Percentiles rank a stretch among this genome's conserved stretches.
These are phyloP conservation scores for Domatiomyces globalis DNA, from an alignment of 2,329 filamentous ascomycete species.

Conservation along the genomic window DNA sequence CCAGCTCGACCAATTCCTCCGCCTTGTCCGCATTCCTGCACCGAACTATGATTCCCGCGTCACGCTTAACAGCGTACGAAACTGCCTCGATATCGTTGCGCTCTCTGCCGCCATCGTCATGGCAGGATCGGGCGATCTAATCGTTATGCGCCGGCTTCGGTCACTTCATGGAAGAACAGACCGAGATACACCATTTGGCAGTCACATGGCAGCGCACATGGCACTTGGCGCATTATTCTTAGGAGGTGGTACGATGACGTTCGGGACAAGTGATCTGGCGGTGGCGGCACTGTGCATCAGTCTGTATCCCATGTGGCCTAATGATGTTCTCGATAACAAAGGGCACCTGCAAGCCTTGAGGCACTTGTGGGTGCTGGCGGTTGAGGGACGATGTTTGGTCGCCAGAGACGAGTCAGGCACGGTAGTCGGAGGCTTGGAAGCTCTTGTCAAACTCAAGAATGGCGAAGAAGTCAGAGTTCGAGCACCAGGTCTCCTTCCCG, in stretches of 20 bases:
- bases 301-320: constrained; percentile 89
- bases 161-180: constrained; percentile 79
- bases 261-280: constrained; percentile 75
- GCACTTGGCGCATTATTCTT: constrained; percentile 84
- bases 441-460: constrained; percentile 43
- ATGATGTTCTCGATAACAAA: constrained; percentile 79
- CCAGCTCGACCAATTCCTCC: constrained; percentile 76
- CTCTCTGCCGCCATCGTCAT: constrained; percentile 77
- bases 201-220: constrained; percentile 82
- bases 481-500: constrained; percentile 44
- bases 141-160: constrained; percentile 70
- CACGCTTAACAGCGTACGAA: constrained; percentile 66
- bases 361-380: constrained; percentile 91
- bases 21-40: constrained; percentile 52
- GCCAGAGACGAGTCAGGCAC: constrained; percentile 77
- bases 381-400: constrained; percentile 77
- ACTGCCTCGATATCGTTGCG: constrained; percentile 80
- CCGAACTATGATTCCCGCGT: constrained; percentile 69
- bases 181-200: constrained; percentile 74
- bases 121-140: constrained; percentile 85
- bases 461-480: constrained; percentile 25
- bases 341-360: constrained; percentile 92
- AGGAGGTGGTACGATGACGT: constrained; percentile 81
- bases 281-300: constrained; percentile 75
- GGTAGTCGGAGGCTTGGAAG: constrained; percentile 53